These are phyloP conservation scores for Anisodus tanguticus DNA, from an alignment of 257 asterid species.

Conservation along the genomic window DNA sequence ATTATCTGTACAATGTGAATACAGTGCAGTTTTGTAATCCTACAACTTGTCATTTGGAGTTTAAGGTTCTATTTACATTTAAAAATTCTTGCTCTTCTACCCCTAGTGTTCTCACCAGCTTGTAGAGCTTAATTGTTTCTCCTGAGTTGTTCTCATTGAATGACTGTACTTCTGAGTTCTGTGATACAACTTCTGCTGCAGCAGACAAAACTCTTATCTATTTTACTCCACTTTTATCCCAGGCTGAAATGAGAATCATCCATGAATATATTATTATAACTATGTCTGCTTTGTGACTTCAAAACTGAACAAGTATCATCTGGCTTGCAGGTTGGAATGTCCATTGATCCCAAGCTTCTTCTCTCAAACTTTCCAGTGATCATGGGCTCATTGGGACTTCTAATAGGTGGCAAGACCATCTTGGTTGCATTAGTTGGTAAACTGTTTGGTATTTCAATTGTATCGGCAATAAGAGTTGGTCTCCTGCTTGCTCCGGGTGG, in stretches of 20 bases:
- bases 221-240: conserved; percentile 2
- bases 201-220: not conserved
- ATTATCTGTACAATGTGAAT: conserved; percentile 26
- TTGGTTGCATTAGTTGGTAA: conserved; percentile 88
- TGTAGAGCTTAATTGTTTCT: conserved; percentile 15
- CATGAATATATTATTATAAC: conserved; percentile 24
- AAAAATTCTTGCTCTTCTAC: not conserved
- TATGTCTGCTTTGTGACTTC: conserved; percentile 11
- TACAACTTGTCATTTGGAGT: not conserved
- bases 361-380: conserved; percentile 90
- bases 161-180: conserved; percentile 20
- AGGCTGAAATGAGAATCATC: conserved; percentile 3
- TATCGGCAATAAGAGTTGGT: conserved; percentile 94
- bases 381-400: conserved; percentile 77
- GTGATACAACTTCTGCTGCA: conserved; percentile 6
- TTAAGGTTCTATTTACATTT: conserved; percentile 3
- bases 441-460: conserved; percentile 80
- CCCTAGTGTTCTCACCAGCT: conserved; percentile 1
- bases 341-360: conserved; percentile 97
- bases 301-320: conserved; percentile 23
- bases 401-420: conserved; percentile 86
- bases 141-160: conserved; percentile 14
- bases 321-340: conserved; percentile 93
- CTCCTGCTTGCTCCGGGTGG: conserved; percentile 99
- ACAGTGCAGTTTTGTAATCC: not conserved